phyloP scores from a whole-genome alignment of 352 stramenopile species.

The Detonula confervacea region DNA sequence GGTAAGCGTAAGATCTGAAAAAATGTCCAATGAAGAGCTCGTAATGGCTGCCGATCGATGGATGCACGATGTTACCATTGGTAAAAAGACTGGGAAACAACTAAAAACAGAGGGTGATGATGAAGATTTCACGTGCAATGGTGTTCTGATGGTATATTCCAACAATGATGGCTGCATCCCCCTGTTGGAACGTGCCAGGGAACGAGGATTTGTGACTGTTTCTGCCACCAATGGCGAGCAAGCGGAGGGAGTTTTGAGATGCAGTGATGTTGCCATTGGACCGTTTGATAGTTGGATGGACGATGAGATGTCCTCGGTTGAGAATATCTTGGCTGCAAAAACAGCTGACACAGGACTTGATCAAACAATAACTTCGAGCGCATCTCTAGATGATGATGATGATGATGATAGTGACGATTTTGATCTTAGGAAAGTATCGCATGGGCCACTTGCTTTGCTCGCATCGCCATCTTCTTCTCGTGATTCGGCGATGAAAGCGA shows the following conservation, averaged over 20 bases:
- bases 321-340: no score
- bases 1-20: not conserved
- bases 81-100: no score
- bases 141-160: constrained; percentile 7
- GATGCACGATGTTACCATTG: not conserved
- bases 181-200: not conserved
- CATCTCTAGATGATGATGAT: no score
- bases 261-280: constrained; percentile 6
- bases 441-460: no score
- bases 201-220: not conserved
- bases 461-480: no score
- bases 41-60: not conserved
- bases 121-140: not conserved
- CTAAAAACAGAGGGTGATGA: not conserved
- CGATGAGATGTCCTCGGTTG: no score
- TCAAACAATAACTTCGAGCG: no score
- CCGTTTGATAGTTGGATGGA: not conserved
- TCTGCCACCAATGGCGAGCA: not conserved
- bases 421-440: no score
- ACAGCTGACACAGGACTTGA: no score
- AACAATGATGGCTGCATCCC: not conserved
- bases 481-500: no score
- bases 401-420: no score
- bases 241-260: not conserved
- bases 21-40: not conserved